phyloP scores from a whole-genome alignment of 2,329 filamentous ascomycete genomes.

The Fusarium illudens region DNA sequence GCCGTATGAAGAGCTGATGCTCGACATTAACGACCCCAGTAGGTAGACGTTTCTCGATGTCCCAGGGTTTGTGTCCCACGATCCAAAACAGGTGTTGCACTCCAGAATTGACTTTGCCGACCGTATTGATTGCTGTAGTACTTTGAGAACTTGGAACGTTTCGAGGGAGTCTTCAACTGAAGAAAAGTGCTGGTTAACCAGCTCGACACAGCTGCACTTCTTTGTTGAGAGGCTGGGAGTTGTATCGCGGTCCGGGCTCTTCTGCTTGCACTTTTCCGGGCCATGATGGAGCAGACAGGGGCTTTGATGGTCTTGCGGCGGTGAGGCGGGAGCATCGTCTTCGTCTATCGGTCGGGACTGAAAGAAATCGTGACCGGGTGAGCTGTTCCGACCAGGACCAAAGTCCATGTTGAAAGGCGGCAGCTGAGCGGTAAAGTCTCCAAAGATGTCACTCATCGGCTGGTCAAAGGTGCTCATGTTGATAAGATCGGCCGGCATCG shows the following conservation, averaged over 20 bases:
- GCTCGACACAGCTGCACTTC: not conserved
- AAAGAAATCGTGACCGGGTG: not conserved
- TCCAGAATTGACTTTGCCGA: not conserved
- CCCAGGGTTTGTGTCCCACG: not conserved
- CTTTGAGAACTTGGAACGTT: not conserved
- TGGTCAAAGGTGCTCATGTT: not conserved
- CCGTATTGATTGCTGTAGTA: not conserved
- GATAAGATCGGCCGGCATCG: not conserved
- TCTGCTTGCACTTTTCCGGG: not conserved
- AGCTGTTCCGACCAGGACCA: not conserved
- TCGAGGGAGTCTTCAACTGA: not conserved
- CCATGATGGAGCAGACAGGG: not conserved
- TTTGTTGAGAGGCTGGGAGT: not conserved
- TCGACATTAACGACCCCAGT: not conserved
- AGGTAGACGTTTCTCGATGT: not conserved
- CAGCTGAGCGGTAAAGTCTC: not conserved
- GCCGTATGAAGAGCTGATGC: not conserved
- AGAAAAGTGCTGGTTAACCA: not conserved
- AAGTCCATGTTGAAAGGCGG: not conserved
- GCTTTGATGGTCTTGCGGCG: not conserved
- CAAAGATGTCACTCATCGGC: not conserved
- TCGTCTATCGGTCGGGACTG: not conserved
- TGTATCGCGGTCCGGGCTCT: not conserved
- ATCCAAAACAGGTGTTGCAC: not conserved
- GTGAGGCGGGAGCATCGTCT: not conserved